A percentile compares a stretch with the other conserved stretches of the same genome.
phyloP scores from a whole-genome alignment of 2,329 filamentous ascomycete species.

The Cladorrhinum sp. region DNA sequence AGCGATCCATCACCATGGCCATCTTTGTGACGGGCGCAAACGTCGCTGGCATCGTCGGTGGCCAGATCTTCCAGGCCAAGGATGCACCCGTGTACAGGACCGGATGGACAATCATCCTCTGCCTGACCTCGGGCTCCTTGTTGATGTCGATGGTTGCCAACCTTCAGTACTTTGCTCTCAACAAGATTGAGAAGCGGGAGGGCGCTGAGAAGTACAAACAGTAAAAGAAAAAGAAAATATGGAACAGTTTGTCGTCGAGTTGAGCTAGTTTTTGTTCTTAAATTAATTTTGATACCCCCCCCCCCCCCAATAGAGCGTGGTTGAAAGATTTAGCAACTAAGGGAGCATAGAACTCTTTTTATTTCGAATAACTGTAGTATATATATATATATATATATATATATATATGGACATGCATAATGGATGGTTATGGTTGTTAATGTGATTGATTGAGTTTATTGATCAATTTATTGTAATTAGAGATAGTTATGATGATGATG shows the following conservation, averaged over 20 bases:
- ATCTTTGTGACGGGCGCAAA: slow-evolving; percentile 28
- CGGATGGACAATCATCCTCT: slow-evolving; percentile 23
- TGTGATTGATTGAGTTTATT: too few relatives aligned
- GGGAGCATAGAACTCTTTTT: too few relatives aligned
- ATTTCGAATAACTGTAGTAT: too few relatives aligned
- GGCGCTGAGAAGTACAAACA: slow-evolving; percentile 15
- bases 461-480: too few relatives aligned
- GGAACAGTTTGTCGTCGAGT: background rate
- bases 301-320: too few relatives aligned
- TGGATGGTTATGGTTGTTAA: too few relatives aligned
- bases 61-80: slow-evolving; percentile 25
- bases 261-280: background rate
- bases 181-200: slow-evolving; percentile 17
- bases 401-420: too few relatives aligned
- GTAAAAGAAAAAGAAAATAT: background rate
- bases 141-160: slow-evolving; percentile 20
- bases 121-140: slow-evolving; percentile 16
- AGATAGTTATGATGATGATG: too few relatives aligned
- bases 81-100: slow-evolving; percentile 25
- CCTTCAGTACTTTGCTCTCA: slow-evolving; percentile 24
- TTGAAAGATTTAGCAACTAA: too few relatives aligned
- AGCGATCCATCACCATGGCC: slow-evolving; percentile 27
- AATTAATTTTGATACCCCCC: background rate
- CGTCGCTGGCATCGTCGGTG: slow-evolving; percentile 26
- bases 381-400: too few relatives aligned